Conservation (phyloP, 1,284 basidiomycete species). For the Cerrena zonata region DNA sequence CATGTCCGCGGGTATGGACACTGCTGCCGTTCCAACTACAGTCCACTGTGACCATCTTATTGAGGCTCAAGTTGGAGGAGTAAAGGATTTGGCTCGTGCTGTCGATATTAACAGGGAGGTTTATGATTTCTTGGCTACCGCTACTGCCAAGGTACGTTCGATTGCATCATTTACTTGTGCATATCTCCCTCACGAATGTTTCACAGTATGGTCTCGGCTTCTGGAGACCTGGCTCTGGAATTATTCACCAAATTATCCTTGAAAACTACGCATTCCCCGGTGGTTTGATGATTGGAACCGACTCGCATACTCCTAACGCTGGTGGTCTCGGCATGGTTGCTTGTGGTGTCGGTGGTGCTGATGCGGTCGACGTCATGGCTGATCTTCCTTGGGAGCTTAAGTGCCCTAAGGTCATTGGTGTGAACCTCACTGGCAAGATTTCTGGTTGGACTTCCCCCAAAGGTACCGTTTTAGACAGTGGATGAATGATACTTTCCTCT, state of each 20-base stretch:
- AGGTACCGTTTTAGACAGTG: conserved; percentile 43
- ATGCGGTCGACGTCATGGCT: conserved; percentile 99
- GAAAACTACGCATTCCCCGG: conserved; percentile 99
- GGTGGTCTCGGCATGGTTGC: conserved; percentile 99
- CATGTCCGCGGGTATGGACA: conserved; percentile 99
- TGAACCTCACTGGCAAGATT: conserved; percentile 93
- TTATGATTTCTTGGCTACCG: conserved; percentile 98
- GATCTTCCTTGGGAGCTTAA: conserved; percentile 97
- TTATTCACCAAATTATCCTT: conserved; percentile 94
- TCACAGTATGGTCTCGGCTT: conserved; percentile 91
- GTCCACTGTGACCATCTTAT: conserved; percentile 99
- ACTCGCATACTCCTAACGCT: conserved; percentile 98
- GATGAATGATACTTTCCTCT: conserved; percentile 8
- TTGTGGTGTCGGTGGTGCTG: conserved; percentile 98
- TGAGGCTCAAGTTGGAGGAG: conserved; percentile 92
- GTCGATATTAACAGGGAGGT: conserved; percentile 97
- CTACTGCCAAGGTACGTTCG: conserved; percentile 77
- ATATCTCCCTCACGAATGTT: neutral
- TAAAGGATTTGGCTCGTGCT: conserved; percentile 88
- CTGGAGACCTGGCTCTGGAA: conserved; percentile 99
- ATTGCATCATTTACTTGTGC: conserved; percentile 5
- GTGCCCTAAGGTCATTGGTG: conserved; percentile 98
- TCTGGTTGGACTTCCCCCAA: conserved; percentile 97
- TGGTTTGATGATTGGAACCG: conserved; percentile 98
- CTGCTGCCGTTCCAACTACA: conserved; percentile 93